Evolutionary conservation across 164 flowering plant genomes (phyloP), one percentile per base, ranked within the genome.

Genomic region (Aristolochia fimbriata): DNA sequence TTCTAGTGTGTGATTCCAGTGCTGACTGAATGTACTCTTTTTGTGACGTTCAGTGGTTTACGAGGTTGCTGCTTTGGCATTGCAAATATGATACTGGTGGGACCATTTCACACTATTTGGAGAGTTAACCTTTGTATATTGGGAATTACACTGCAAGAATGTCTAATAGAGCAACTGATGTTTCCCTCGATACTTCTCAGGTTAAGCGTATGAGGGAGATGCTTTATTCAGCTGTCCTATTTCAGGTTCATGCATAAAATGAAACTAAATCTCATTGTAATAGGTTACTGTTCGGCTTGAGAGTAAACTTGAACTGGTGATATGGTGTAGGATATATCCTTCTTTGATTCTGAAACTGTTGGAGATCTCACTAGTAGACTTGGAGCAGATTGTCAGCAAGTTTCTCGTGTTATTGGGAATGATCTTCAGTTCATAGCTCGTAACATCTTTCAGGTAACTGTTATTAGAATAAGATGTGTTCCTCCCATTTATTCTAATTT

Each of bases 341-440:
- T 91, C 70, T 91, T 91, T 59, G 97, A 91, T 69, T 55, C 70
- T 54, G 85, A 80, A 77, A 85, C 92, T 24, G 92, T 91, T 68
- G 97, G 97, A 72, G 94, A 83, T 73, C 76, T 91, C 76, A 88
- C 97, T 37, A 91, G 97, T 81, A 84, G 97, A 79, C 88, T 91
- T 63, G 96, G 92, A 54, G 77, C 97, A 46, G 97, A 91, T 64
- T 91, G 97, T 74, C 97, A 86, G 71, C 97, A 86, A 80, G 90
- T 91, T 21, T 85, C 97, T 51, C 85, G 94, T 61, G 94, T 91
- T 62, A 91, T 91, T 62, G 97, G 96, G 59, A 85, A 88, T 80
- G 97, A 91, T 77, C 84, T 91, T 54, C 86, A 88, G 70, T 59
- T 88, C 70, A 91, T 91, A 69, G 67, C 81, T 21, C 87, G 97